These are phyloP conservation scores for Poa pratensis DNA, from an alignment of 176 grass and related monocot species.

Conservation along the genomic window DNA sequence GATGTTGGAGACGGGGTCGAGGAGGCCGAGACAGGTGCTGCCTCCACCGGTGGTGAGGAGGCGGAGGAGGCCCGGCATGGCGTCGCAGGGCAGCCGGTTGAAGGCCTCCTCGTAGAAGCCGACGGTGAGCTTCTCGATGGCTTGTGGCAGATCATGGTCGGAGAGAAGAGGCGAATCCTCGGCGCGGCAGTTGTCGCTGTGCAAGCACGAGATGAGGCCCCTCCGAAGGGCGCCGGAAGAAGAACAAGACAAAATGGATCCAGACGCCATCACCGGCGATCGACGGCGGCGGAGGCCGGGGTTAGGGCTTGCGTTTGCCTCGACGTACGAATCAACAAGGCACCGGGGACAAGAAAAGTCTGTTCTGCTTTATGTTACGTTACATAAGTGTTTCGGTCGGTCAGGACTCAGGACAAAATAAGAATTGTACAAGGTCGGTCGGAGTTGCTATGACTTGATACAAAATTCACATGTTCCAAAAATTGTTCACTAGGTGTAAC, in stretches of 20 bases:
- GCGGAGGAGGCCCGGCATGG: neutral
- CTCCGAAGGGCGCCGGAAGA: neutral
- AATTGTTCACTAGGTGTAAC: too few species aligned
- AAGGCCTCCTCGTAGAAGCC: neutral
- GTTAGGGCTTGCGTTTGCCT: too few species aligned
- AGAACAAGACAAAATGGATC: neutral
- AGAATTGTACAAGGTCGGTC: too few species aligned
- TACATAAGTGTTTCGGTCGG: too few species aligned
- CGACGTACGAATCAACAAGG: too few species aligned
- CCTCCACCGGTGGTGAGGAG: neutral
- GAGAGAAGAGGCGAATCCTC: neutral
- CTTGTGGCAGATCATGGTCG: neutral
- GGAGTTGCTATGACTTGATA: too few species aligned
- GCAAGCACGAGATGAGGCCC: neutral
- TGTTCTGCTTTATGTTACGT: too few species aligned
- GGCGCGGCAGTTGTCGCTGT: neutral
- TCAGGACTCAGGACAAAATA: too few species aligned
- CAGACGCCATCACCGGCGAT: neutral
- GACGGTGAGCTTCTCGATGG: neutral
- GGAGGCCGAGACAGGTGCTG: constrained; percentile 5
- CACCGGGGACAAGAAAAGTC: too few species aligned
- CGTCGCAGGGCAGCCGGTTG: neutral
- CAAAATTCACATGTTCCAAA: too few species aligned
- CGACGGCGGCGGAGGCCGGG: too few species aligned
- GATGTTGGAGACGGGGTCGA: neutral